Conservation (phyloP, 164 flowering plant species). For the Aristolochia fimbriata region DNA sequence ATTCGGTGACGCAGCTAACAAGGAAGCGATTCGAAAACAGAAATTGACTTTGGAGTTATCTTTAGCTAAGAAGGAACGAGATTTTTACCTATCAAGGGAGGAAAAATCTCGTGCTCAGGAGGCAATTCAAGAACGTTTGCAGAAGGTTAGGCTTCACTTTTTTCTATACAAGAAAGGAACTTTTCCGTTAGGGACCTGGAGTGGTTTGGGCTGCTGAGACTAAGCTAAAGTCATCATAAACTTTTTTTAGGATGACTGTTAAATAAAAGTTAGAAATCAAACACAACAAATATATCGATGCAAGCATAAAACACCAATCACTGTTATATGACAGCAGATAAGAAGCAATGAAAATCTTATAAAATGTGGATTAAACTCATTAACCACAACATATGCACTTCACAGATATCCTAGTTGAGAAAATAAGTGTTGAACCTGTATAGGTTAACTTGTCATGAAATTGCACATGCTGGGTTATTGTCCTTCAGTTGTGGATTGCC, state of each 20-base stretch:
- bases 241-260: not conserved
- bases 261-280: not conserved
- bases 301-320: no score
- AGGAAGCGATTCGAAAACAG: slow-evolving; percentile 67
- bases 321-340: no score
- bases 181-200: not conserved
- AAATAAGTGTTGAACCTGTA: no score
- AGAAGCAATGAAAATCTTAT: no score
- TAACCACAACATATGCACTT: no score
- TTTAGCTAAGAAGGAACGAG: slow-evolving; percentile 77
- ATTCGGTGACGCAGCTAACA: slow-evolving; percentile 43
- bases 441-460: no score
- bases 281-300: no score
- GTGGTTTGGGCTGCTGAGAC: not conserved
- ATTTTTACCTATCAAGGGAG: slow-evolving; percentile 65
- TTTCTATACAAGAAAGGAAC: not conserved
- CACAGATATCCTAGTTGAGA: no score
- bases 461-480: no score
- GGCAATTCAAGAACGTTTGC: slow-evolving; percentile 49
- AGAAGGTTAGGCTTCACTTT: slow-evolving; percentile 40
- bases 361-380: no score
- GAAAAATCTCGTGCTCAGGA: slow-evolving; percentile 54
- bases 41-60: slow-evolving; percentile 68
- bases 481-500: no score
- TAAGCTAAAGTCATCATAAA: not conserved